phyloP scores from a whole-genome alignment of 2,329 filamentous ascomycete genomes.

The Apiospora hydei region DNA sequence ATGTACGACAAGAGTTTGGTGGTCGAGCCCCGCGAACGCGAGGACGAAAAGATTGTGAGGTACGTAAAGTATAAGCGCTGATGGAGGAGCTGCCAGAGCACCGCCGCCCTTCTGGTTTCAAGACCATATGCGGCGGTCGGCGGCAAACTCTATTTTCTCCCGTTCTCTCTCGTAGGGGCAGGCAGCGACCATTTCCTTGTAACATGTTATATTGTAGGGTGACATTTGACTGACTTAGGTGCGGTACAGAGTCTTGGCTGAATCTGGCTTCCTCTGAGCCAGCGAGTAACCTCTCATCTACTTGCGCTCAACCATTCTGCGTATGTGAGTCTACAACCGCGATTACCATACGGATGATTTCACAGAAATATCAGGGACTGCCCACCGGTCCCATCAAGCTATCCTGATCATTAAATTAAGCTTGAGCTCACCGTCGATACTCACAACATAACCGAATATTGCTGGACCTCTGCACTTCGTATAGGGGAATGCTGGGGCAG shows the following conservation, averaged over 20 bases:
- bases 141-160: conserved; percentile 21
- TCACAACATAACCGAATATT: background rate
- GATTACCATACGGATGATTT: background rate
- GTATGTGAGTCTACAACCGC: background rate
- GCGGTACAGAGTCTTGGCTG: conserved; percentile 61
- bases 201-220: conserved; percentile 17
- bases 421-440: background rate
- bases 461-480: background rate
- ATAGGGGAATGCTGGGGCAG: background rate
- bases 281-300: conserved; percentile 1
- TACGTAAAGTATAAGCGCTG: conserved; percentile 57
- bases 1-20: conserved; percentile 98
- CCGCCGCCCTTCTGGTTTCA: conserved; percentile 34
- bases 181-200: conserved; percentile 27
- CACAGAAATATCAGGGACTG: background rate
- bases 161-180: conserved; percentile 19
- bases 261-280: conserved; percentile 65
- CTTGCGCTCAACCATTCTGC: conserved; percentile 3
- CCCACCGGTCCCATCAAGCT: background rate
- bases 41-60: conserved; percentile 99
- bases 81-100: conserved; percentile 35
- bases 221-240: conserved; percentile 37
- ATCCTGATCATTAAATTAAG: background rate
- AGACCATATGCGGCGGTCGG: conserved; percentile 25
- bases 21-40: conserved; percentile 92